These are phyloP conservation scores for Ceratobasidium sp. DNA, from an alignment of 1,284 basidiomycete species.

Conservation along the genomic window DNA sequence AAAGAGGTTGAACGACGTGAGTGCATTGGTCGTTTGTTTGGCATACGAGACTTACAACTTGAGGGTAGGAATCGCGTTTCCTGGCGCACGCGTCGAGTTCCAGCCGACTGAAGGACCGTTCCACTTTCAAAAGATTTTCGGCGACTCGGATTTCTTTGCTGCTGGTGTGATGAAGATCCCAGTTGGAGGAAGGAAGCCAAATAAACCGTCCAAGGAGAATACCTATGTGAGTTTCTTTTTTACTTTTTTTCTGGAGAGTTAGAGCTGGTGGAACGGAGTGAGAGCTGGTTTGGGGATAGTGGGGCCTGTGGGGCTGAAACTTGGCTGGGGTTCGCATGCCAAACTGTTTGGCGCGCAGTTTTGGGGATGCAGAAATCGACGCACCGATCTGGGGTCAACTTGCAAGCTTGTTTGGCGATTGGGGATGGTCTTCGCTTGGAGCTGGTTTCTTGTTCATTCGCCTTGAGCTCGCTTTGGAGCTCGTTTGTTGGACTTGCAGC, in stretches of 20 bases:
- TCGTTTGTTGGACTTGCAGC: too few relatives aligned
- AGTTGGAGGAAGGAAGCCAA: constrained; percentile 79
- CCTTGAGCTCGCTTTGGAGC: too few relatives aligned
- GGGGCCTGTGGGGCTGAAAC: not conserved
- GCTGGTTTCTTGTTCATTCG: too few relatives aligned
- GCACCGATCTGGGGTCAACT: too few relatives aligned
- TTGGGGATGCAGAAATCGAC: too few relatives aligned
- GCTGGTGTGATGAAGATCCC: constrained; percentile 89
- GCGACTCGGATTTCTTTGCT: constrained; percentile 91
- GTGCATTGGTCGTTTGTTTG: constrained; percentile 52
- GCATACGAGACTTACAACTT: not conserved
- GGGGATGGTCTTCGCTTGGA: too few relatives aligned
- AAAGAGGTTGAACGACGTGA: constrained; percentile 75
- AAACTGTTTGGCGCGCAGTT: too few relatives aligned
- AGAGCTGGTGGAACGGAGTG: not conserved
- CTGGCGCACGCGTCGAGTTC: constrained; percentile 54
- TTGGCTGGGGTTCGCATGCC: too few relatives aligned
- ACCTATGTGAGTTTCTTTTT: constrained; percentile 78
- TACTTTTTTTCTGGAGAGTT: not conserved
- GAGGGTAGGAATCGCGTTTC: constrained; percentile 59
- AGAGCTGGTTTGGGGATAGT: not conserved
- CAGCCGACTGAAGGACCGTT: constrained; percentile 72
- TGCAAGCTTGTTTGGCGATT: too few relatives aligned
- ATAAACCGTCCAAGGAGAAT: constrained; percentile 92
- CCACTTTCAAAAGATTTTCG: constrained; percentile 93